Base-by-base conservation (phyloP, 768 basidiomycete species). In the Lentinula guzmanii region DNA sequence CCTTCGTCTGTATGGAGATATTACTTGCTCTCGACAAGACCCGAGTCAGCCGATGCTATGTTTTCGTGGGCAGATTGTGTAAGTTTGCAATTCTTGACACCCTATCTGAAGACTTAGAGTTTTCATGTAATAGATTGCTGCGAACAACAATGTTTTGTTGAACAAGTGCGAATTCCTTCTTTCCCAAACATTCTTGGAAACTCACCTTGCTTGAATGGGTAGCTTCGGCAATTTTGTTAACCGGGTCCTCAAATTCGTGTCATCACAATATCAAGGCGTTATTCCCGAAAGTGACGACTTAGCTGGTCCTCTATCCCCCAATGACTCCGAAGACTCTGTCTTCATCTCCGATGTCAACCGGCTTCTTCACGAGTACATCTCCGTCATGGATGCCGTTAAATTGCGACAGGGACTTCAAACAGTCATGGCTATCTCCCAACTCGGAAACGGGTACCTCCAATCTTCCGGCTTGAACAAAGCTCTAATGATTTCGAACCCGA, bases 171-270 rank as follows among this genome's bases (percentile, higher is more conserved):
- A 70, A 1, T 28, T 28, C 16, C 1, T 33, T 53, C 31, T 24
- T 28, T 2, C 37, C 34, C 42, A 10, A 10, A 16, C 8, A 1
- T 28, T 21, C 28, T 21, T 34, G 41, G n/a, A 34, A 9, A 46
- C 2, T 18, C 16, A 18, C 37, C 57, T 60, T 51, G 53, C 35
- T 64, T 41, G 24, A 9, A 4, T 16, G 21, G 43, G 24, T 58
- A 93, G 92, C 76, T 91, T 99, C 67, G 97, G 97, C 48, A 99
- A 99, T 77, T 98, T 97, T 67, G 91, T 98, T 65, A 99, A 99
- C 73, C 90, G 97, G 31, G 81, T 85, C 16, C 79, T 98, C 70
- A 98, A 98, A 74, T 99, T 99, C 70, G 84, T 94, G 34, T 84
- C 89, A 5, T 89, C 91, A 5, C 93, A 93, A 70, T 96, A 89